Evolutionary conservation across 306 rosid species (phyloP).

Genomic region (Sesbania bispinosa): DNA sequence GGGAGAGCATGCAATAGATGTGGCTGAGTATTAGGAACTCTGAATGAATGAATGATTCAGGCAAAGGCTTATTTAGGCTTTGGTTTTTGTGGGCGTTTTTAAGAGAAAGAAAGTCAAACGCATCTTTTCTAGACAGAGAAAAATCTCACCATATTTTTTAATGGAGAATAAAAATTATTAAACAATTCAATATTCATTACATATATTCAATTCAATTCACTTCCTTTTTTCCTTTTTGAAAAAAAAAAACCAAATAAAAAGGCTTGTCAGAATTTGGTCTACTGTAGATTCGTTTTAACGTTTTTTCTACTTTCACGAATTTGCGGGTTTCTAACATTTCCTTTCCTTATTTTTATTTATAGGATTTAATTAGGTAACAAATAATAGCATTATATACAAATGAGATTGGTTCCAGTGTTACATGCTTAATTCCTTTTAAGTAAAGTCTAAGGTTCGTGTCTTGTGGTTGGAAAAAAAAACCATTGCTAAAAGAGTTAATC

Average conservation of each 20-base stretch:
- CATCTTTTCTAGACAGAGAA: slow-evolving; percentile 35
- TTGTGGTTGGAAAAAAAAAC: too few relatives aligned
- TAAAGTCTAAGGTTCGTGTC: too few relatives aligned
- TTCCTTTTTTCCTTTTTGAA: not conserved
- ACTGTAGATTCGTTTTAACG: slow-evolving; percentile 28
- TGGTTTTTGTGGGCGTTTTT: slow-evolving; percentile 26
- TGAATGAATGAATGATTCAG: slow-evolving; percentile 27
- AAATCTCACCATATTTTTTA: not conserved
- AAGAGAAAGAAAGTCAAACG: slow-evolving; percentile 50
- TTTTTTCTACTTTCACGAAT: slow-evolving; percentile 20
- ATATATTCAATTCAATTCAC: not conserved
- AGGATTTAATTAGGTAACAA: too few relatives aligned
- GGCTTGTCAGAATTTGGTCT: slow-evolving; percentile 48
- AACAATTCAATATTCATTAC: not conserved
- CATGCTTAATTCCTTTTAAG: too few relatives aligned
- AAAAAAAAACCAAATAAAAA: not conserved
- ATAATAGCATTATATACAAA: too few relatives aligned
- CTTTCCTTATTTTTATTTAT: not conserved
- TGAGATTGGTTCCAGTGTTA: too few relatives aligned
- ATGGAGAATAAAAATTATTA: not conserved
- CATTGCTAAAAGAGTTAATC: too few relatives aligned
- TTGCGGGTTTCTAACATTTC: not conserved
- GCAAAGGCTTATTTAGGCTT: slow-evolving; percentile 30
- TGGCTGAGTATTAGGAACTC: slow-evolving; percentile 19
- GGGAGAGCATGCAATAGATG: slow-evolving; percentile 60